These are phyloP conservation scores for Trichoderma atroviride DNA, from an alignment of 2,329 filamentous ascomycete species.

Conservation along the genomic window DNA sequence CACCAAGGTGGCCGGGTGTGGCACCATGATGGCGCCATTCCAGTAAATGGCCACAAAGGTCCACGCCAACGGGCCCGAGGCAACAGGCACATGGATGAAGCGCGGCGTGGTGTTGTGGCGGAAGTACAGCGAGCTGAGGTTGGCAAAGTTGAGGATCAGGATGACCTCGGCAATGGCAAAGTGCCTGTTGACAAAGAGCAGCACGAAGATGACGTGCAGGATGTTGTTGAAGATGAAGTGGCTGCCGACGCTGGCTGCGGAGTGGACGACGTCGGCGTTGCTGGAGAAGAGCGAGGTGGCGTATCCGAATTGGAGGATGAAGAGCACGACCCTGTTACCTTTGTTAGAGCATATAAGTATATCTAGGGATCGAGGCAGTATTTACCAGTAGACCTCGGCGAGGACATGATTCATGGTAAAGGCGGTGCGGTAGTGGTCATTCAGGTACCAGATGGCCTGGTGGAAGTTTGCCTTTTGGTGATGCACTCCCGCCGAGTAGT, in stretches of 20 bases:
- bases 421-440: slow-evolving; percentile 65
- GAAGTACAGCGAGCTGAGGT: slow-evolving; percentile 79
- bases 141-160: slow-evolving; percentile 79
- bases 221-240: slow-evolving; percentile 89
- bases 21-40: slow-evolving; percentile 83
- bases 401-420: slow-evolving; percentile 73
- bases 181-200: slow-evolving; percentile 77
- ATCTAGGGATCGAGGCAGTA: background rate
- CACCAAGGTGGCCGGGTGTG: slow-evolving; percentile 64
- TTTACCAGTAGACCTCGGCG: slow-evolving; percentile 73
- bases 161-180: slow-evolving; percentile 78
- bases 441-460: slow-evolving; percentile 75
- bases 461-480: slow-evolving; percentile 61
- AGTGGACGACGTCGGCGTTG: slow-evolving; percentile 63
- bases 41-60: slow-evolving; percentile 85
- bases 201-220: slow-evolving; percentile 77
- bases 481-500: slow-evolving; percentile 70
- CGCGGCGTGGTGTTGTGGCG: slow-evolving; percentile 71
- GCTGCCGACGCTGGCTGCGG: slow-evolving; percentile 74
- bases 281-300: slow-evolving; percentile 74
- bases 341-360: background rate
- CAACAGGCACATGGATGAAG: slow-evolving; percentile 74
- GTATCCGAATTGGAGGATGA: slow-evolving; percentile 76
- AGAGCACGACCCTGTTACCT: slow-evolving; percentile 65
- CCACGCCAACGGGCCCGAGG: slow-evolving; percentile 79